phyloP scores from a whole-genome alignment of 768 basidiomycete species.

The Tricholoma terreum region DNA sequence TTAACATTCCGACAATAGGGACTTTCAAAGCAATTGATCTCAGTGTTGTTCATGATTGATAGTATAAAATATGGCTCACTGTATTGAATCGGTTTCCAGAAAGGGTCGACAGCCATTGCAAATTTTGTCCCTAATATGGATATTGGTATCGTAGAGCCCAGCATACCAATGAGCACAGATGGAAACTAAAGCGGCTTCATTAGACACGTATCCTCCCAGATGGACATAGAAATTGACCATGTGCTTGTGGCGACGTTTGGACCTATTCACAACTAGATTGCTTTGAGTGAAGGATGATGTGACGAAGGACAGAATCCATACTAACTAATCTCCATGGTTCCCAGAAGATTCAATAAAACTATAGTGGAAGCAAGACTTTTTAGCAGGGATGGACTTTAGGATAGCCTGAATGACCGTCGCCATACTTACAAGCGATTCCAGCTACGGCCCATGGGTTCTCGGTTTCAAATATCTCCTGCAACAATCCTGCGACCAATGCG shows the following conservation, averaged over 20 bases:
- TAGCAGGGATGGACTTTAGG: background rate
- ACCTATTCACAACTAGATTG: slow-evolving; percentile 71
- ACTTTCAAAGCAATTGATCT: slow-evolving; percentile 41
- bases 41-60: background rate
- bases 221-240: slow-evolving; percentile 57
- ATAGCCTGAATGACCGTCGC: background rate
- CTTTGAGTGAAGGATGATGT: background rate
- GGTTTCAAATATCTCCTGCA: slow-evolving; percentile 73
- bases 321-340: slow-evolving; percentile 74
- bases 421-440: slow-evolving; percentile 61
- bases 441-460: slow-evolving; percentile 72
- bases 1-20: slow-evolving; percentile 84
- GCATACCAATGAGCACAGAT: slow-evolving; percentile 60
- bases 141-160: too few species aligned
- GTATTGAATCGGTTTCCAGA: slow-evolving; percentile 84
- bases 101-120: slow-evolving; percentile 73
- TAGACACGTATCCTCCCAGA: background rate
- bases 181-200: slow-evolving; percentile 44
- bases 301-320: slow-evolving; percentile 5
- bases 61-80: slow-evolving; percentile 43
- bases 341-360: slow-evolving; percentile 74
- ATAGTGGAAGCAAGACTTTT: background rate
- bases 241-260: slow-evolving; percentile 65
- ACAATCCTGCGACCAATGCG: slow-evolving; percentile 60
- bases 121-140: slow-evolving; percentile 71